Evolutionary conservation across 1,139 yeast species (phyloP).

Genomic region (Meyerozyma smithsonii): DNA sequence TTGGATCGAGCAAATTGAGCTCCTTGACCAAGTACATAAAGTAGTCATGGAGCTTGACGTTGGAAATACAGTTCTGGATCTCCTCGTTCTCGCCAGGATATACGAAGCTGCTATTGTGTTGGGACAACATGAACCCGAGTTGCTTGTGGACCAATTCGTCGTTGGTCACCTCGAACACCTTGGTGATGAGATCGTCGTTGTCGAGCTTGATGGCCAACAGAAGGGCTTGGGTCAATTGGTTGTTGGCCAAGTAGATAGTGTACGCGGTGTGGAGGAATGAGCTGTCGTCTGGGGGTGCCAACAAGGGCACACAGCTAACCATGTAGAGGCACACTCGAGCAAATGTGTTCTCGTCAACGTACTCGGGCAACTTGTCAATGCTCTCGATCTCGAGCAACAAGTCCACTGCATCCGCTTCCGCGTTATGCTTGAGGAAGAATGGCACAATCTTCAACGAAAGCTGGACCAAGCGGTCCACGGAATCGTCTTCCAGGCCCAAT

Average conservation of each 20-base stretch:
- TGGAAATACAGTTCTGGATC: slow-evolving; percentile 83
- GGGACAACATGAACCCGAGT: slow-evolving; percentile 83
- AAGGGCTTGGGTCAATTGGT: slow-evolving; percentile 84
- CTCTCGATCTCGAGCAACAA: slow-evolving; percentile 82
- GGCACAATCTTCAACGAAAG: slow-evolving; percentile 81
- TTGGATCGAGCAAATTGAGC: slow-evolving; percentile 81
- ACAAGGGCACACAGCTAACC: slow-evolving; percentile 91
- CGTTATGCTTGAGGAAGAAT: slow-evolving; percentile 87
- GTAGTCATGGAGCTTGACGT: slow-evolving; percentile 73
- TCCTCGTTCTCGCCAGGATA: slow-evolving; percentile 62
- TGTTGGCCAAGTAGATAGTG: slow-evolving; percentile 74
- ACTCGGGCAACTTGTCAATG: slow-evolving; percentile 75
- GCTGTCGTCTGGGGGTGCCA: slow-evolving; percentile 92
- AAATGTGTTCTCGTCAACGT: slow-evolving; percentile 80
- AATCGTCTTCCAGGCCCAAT: slow-evolving; percentile 50
- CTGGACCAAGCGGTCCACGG: slow-evolving; percentile 46
- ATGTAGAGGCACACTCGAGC: slow-evolving; percentile 89
- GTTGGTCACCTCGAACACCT: slow-evolving; percentile 71
- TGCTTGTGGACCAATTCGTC: slow-evolving; percentile 81
- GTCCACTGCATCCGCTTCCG: slow-evolving; percentile 98
- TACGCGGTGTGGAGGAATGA: slow-evolving; percentile 89
- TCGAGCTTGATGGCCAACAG: slow-evolving; percentile 86
- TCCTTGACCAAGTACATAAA: slow-evolving; percentile 80
- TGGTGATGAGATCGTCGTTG: slow-evolving; percentile 68
- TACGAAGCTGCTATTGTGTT: slow-evolving; percentile 78